phyloP scores from a whole-genome alignment of 345 rosid genomes.

The Geranium rotundifolium region DNA sequence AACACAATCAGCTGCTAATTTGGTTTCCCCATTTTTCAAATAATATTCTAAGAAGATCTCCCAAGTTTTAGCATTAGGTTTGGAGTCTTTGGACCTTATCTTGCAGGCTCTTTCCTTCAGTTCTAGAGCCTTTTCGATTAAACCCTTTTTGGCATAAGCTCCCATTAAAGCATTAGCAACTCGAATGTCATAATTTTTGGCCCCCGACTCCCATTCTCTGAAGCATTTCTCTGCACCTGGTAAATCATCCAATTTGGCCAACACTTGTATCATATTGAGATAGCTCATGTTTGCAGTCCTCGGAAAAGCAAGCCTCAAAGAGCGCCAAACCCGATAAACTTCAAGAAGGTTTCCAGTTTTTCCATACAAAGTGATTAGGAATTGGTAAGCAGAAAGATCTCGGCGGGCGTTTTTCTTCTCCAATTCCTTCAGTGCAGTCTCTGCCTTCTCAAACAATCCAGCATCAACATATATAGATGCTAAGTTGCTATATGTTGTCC shows the following conservation, averaged over 20 bases:
- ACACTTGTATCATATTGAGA: conserved; percentile 83
- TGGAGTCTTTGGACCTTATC: conserved; percentile 61
- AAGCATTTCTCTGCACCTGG: conserved; percentile 87
- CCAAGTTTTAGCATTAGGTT: conserved; percentile 84
- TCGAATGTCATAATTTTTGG: conserved; percentile 63
- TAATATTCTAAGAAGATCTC: conserved; percentile 59
- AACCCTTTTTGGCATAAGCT: conserved; percentile 53
- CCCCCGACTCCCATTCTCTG: conserved; percentile 71
- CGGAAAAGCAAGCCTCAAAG: conserved; percentile 67
- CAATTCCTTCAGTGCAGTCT: conserved; percentile 66
- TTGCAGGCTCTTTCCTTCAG: conserved; percentile 53
- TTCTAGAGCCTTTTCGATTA: conserved; percentile 52
- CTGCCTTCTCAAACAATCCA: conserved; percentile 54
- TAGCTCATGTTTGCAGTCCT: conserved; percentile 69
- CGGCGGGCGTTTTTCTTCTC: conserved; percentile 42
- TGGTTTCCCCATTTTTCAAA: conserved; percentile 39
- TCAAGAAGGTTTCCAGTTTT: conserved; percentile 53
- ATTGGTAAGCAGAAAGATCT: conserved; percentile 67
- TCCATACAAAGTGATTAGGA: conserved; percentile 71
- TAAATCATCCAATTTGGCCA: conserved; percentile 74
- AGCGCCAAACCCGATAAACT: conserved; percentile 89
- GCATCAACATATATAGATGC: conserved; percentile 77
- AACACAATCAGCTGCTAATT: conserved; percentile 51
- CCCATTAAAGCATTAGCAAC: conserved; percentile 58
- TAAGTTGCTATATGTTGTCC: conserved; percentile 89